These are phyloP conservation scores for Curvularia verruculosa DNA, from an alignment of 2,329 filamentous ascomycete species.

Conservation along the genomic window DNA sequence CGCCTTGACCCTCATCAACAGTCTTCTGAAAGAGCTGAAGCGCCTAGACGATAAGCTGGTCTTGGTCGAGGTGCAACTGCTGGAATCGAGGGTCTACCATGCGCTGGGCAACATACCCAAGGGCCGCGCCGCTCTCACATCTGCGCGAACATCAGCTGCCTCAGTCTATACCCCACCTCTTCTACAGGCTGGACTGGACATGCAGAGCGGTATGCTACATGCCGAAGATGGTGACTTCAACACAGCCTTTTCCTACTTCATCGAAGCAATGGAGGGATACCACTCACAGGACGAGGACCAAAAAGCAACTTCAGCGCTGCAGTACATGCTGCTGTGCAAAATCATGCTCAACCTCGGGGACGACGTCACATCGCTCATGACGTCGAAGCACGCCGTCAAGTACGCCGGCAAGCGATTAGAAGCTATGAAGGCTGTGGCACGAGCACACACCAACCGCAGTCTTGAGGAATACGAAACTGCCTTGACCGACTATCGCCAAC, in stretches of 20 bases:
- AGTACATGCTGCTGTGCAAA: constrained; percentile 99
- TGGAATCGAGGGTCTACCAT: constrained; percentile 97
- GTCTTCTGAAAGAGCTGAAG: constrained; percentile 93
- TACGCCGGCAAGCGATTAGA: constrained; percentile 96
- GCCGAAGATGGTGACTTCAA: constrained; percentile 99
- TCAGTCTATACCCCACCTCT: constrained; percentile 96
- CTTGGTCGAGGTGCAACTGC: constrained; percentile 94
- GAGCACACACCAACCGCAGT: constrained; percentile 92
- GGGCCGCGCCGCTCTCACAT: constrained; percentile 91
- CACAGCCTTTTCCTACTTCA: constrained; percentile 98
- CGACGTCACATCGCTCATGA: constrained; percentile 93
- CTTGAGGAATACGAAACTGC: constrained; percentile 97
- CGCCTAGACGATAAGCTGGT: constrained; percentile 98
- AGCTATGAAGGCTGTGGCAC: constrained; percentile 98
- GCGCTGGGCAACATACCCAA: constrained; percentile 96
- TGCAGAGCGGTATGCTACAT: constrained; percentile 99
- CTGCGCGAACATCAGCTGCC: constrained; percentile 90
- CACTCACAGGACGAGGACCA: constrained; percentile 85
- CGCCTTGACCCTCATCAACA: constrained; percentile 94
- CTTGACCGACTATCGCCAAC: constrained; percentile 85
- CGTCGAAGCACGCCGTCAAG: constrained; percentile 94
- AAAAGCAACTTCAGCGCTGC: constrained; percentile 93
- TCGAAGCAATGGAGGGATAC: constrained; percentile 97
- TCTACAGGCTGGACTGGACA: constrained; percentile 94
- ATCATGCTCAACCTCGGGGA: constrained; percentile 98